Base-by-base conservation (phyloP, 75 land plant genomes). In the Picea sitchensis region DNA sequence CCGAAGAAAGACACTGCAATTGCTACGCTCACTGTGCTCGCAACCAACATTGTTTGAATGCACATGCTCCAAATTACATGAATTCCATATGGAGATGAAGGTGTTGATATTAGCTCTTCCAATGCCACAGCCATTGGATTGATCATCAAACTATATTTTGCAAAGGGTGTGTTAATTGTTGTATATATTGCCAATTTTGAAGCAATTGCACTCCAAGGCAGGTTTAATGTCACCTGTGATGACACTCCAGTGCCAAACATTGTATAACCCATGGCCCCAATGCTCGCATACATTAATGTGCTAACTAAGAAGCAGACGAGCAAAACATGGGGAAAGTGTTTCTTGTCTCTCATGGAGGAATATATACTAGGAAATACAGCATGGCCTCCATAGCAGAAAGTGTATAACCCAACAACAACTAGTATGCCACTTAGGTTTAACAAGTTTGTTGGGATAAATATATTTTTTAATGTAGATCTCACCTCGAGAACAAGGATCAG, bases 21-120 rank as follows among this genome's bases (percentile, higher is more conserved):
- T 0, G 98, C 98, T 6, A 93, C 88, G 18, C 88, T 14, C 3
- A 91, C 88, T 18, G 88, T 93, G 86, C 88, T 86, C 11, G 75
- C 1, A 5, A 93, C 87, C 61, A 96, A 63, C 6, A 85, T 13
- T 8, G 96, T 87, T 17, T 94, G 69, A 68, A 93, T 83, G 18
- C 82, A 26, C 26, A 26, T 26, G 0, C 26, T 26, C 26, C 26
- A 26, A 26, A 26, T 26, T 26, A 26, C 26, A 26, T 26, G 26
- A 26, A 26, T 26, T 26, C 26, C 26, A 26, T 0, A 26, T 26
- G 26, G 26, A 0, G 26, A 26, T 26, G 26, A 26, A 26, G 26
- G 26, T 26, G 26, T 26, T 26, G 14, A 59, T 14, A 59, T 59
- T 38, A 11, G 0, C 17, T 75, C 54, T 20, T 59, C 60, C 60